A percentile compares a stretch with the other conserved stretches of the same genome.
Conservation (phyloP, 495 filamentous ascomycete species). For the Amorphotheca resinae region DNA sequence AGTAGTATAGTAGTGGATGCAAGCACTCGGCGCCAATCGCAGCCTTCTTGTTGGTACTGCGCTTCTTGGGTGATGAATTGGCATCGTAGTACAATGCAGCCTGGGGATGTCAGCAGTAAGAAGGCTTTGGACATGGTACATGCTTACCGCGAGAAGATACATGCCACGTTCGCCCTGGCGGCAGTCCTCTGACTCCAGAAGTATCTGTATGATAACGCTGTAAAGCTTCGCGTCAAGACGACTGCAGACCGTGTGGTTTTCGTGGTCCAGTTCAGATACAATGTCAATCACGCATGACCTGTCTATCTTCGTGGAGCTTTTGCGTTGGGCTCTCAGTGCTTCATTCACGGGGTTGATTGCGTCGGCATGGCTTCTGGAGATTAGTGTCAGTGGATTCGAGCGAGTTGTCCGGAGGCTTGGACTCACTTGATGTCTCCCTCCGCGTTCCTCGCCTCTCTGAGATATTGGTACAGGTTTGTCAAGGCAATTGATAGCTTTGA, state of each 20-base stretch:
- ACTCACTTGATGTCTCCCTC: constrained; percentile 6
- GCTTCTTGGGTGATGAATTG: background rate
- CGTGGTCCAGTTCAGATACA: constrained; percentile 1
- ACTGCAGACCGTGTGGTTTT: constrained; percentile 7
- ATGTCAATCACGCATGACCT: background rate
- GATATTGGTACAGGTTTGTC: background rate
- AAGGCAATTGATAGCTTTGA: constrained; percentile 2
- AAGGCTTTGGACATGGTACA: background rate
- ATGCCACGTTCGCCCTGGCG: constrained; percentile 6
- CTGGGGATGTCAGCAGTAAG: background rate
- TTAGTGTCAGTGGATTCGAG: background rate
- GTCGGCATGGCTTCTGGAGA: background rate
- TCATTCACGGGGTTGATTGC: constrained; percentile 1
- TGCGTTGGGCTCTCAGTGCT: background rate
- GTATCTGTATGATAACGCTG: background rate
- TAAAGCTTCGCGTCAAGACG: constrained; percentile 2
- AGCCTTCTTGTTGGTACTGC: background rate
- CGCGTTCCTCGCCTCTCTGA: background rate
- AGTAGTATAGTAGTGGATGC: constrained; percentile 2
- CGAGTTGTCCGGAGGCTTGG: background rate
- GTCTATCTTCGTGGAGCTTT: background rate
- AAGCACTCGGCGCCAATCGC: constrained; percentile 7
- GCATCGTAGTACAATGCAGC: background rate
- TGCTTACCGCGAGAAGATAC: constrained; percentile 10
- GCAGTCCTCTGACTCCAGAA: constrained; percentile 3